phyloP scores from a whole-genome alignment of 768 basidiomycete genomes.

The Termitomyces sp. region DNA sequence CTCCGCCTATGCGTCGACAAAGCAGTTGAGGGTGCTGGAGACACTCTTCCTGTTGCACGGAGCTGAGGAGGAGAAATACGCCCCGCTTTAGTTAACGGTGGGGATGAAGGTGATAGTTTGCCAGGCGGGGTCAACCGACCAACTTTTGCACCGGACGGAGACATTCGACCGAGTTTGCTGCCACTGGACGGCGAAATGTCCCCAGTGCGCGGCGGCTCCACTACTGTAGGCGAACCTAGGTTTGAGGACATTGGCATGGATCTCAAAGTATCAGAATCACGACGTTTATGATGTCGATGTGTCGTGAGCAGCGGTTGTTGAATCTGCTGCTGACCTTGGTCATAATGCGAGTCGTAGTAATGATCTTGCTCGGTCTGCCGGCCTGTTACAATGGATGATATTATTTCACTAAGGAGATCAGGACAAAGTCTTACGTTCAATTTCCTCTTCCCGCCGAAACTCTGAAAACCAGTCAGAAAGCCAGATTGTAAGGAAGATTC shows the following conservation, averaged over 20 bases:
- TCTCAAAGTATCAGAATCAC: constrained; percentile 76
- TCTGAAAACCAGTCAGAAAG: constrained; percentile 20
- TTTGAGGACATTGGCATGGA: constrained; percentile 33
- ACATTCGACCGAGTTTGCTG: constrained; percentile 11
- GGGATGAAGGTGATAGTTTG: constrained; percentile 21
- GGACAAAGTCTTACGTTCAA: constrained; percentile 32
- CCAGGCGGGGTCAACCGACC: constrained; percentile 16
- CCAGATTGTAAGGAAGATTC: neutral
- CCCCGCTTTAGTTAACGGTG: constrained; percentile 20
- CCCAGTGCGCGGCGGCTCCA: constrained; percentile 27
- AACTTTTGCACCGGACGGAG: constrained; percentile 12
- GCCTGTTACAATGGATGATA: constrained; percentile 3
- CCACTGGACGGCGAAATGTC: constrained; percentile 12
- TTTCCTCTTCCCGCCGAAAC: constrained; percentile 34
- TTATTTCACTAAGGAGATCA: neutral
- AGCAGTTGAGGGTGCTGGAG: constrained; percentile 20
- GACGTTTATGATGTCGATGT: constrained; percentile 51
- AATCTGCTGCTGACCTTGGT: constrained; percentile 11
- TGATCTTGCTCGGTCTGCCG: constrained; percentile 16
- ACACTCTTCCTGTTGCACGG: constrained; percentile 12
- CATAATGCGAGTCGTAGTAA: constrained; percentile 10
- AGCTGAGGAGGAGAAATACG: constrained; percentile 29
- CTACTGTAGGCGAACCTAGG: constrained; percentile 52
- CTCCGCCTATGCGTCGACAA: constrained; percentile 56
- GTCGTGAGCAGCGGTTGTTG: constrained; percentile 36